Percentiles rank a stretch among this genome's conserved stretches.
phyloP scores from a whole-genome alignment of 1,139 yeast genomes.

The Yamadazyma sp. region DNA sequence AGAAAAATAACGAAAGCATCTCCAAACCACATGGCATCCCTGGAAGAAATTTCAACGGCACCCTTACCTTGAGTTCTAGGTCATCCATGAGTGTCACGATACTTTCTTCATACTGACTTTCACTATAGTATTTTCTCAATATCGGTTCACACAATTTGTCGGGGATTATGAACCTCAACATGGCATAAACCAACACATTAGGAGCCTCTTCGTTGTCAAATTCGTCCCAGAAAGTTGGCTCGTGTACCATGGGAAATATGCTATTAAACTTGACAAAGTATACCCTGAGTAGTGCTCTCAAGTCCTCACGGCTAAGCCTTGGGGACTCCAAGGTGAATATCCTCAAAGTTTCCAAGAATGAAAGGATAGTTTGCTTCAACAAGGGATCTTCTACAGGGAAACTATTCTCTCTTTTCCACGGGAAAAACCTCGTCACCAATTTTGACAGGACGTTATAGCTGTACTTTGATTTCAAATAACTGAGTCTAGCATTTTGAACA shows the following conservation, averaged over 20 bases:
- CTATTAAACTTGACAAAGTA: constrained; percentile 32
- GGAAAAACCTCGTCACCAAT: neutral
- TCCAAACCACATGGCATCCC: constrained; percentile 4
- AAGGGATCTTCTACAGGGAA: neutral
- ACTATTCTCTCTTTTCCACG: neutral
- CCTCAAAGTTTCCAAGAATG: neutral
- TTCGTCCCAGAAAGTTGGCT: constrained; percentile 29
- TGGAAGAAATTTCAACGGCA: constrained; percentile 25
- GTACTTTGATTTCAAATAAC: neutral
- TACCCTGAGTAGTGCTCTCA: constrained; percentile 21
- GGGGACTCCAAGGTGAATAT: neutral
- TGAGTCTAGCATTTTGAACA: neutral
- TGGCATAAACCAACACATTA: constrained; percentile 23
- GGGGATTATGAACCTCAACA: constrained; percentile 27
- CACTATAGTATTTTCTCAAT: constrained; percentile 9
- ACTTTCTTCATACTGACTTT: neutral
- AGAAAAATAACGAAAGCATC: constrained; percentile 4
- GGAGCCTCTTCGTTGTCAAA: constrained; percentile 22
- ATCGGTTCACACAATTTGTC: constrained; percentile 25
- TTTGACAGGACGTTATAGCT: neutral
- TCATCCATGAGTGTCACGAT: constrained; percentile 22
- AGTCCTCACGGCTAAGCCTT: constrained; percentile 15
- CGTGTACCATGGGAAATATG: constrained; percentile 33
- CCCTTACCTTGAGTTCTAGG: constrained; percentile 35
- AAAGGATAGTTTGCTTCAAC: neutral